Evolutionary conservation across 1,139 yeast genomes (phyloP), one percentile per base, ranked within the genome.

Genomic region (Komagataea norvegica): DNA sequence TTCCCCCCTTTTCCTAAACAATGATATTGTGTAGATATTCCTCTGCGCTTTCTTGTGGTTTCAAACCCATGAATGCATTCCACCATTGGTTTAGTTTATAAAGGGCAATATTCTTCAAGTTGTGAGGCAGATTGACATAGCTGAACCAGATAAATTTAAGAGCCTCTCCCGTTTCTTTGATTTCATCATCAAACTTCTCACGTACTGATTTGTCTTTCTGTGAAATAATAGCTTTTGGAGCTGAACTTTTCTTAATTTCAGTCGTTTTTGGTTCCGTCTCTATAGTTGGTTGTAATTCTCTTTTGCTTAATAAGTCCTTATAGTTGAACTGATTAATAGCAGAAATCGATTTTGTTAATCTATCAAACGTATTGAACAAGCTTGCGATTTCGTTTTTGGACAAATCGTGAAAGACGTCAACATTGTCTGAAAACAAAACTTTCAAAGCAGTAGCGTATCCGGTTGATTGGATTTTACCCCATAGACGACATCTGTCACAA

Each of bases 381-480:
- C 96, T 95, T 36, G 89, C 93, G 42, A 93, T 65, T 62, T 91
- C 99, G 43, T 86, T 79, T 52, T 94, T 79, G 37, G 89, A 77
- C 54, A 88, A 72, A 40, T 68, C 66, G 44, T 62, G 57, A 40
- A 72, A 65, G 17, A 59, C 58, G 30, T 57, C 66, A 37, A 67
- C 65, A 41, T 67, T 66, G 59, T 91, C 98, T 57, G 33, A 24
- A 14, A 91, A 87, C 44, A 91, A 66, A 19, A 89, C 73, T 62
- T 91, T 91, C 56, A 93, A 72, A 2, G 96, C 95, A 15, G 98
- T 91, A 18, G 97, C 98, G 59, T 91, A 91, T 19, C 98, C 98
- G 16, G 93, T 87, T 2, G 95, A 87, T 65, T 91, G 98, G 20
- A 91, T 74, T 61, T 93, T 91, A 14, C 98, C 98, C 98, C 98